phyloP scores from a whole-genome alignment of 768 basidiomycete genomes.

The Filobasidium floriforme region DNA sequence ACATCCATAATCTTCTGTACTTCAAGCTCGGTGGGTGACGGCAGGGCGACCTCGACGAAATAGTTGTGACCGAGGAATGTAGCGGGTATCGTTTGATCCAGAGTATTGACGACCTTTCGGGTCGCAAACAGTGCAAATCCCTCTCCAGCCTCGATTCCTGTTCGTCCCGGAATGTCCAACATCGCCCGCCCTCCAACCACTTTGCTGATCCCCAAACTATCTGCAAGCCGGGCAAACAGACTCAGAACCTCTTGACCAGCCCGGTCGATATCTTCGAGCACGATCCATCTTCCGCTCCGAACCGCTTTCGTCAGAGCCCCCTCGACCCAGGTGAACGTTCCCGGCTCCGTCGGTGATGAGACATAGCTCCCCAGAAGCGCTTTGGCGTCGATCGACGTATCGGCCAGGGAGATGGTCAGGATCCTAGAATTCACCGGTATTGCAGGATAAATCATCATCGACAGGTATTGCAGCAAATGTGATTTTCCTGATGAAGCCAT shows the following conservation, averaged over 20 bases:
- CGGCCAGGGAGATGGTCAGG: conserved; percentile 80
- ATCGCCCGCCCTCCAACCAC: conserved; percentile 59
- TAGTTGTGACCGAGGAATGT: conserved; percentile 80
- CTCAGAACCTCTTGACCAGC: conserved; percentile 84
- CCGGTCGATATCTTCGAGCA: conserved; percentile 85
- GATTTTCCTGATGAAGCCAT: conserved; percentile 83
- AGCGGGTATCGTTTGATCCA: conserved; percentile 52
- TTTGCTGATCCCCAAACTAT: conserved; percentile 58
- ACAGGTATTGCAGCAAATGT: conserved; percentile 68
- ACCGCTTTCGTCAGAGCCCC: conserved; percentile 85
- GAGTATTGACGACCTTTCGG: conserved; percentile 55
- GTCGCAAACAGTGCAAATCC: conserved; percentile 85
- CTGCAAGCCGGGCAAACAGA: conserved; percentile 71
- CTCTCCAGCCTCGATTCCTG: conserved; percentile 65
- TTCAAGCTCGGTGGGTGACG: conserved; percentile 60
- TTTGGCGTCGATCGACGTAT: conserved; percentile 89
- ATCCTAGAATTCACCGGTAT: conserved; percentile 56
- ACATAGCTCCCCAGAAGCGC: conserved; percentile 87
- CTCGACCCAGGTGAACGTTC: conserved; percentile 93
- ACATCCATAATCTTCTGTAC: conserved; percentile 61
- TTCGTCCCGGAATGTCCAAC: conserved; percentile 68
- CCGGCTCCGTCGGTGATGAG: conserved; percentile 72
- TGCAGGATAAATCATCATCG: conserved; percentile 56
- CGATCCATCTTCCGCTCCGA: conserved; percentile 82
- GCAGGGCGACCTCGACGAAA: conserved; percentile 63